Evolutionary conservation across 1,284 basidiomycete genomes (phyloP).

Genomic region (Apiotrichum veenhuisii): DNA sequence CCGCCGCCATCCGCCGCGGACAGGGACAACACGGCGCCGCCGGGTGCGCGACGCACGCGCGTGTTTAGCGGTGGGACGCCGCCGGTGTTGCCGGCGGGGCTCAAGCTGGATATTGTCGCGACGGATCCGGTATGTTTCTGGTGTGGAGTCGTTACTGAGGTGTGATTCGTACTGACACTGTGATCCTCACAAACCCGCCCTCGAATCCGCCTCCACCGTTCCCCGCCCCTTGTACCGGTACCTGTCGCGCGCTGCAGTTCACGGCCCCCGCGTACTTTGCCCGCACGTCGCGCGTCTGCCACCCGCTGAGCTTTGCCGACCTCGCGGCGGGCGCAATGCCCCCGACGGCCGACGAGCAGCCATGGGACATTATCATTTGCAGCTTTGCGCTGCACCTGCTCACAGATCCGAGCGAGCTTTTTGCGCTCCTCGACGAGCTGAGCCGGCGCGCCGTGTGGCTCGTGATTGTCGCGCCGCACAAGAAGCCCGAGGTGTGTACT

Average conservation of each 20-base stretch:
- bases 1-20: not conserved
- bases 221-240: too few species aligned
- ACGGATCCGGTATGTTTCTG: slow-evolving; percentile 52
- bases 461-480: slow-evolving; percentile 66
- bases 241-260: too few species aligned
- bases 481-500: slow-evolving; percentile 62
- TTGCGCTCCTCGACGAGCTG: slow-evolving; percentile 61
- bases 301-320: slow-evolving; percentile 56
- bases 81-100: slow-evolving; percentile 13
- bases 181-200: too few species aligned
- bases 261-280: slow-evolving; percentile 55
- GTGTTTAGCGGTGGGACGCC: slow-evolving; percentile 11
- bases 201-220: too few species aligned
- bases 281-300: slow-evolving; percentile 55
- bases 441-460: slow-evolving; percentile 62
- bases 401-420: slow-evolving; percentile 60
- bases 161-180: not conserved
- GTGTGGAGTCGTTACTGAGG: too few species aligned
- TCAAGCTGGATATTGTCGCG: slow-evolving; percentile 33
- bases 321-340: slow-evolving; percentile 56
- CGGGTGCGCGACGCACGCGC: not conserved
- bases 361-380: slow-evolving; percentile 62
- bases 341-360: slow-evolving; percentile 14
- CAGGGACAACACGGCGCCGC: not conserved
- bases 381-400: slow-evolving; percentile 70